Conservation (phyloP, 768 basidiomycete species). For the Podaxis mareebaensis region DNA sequence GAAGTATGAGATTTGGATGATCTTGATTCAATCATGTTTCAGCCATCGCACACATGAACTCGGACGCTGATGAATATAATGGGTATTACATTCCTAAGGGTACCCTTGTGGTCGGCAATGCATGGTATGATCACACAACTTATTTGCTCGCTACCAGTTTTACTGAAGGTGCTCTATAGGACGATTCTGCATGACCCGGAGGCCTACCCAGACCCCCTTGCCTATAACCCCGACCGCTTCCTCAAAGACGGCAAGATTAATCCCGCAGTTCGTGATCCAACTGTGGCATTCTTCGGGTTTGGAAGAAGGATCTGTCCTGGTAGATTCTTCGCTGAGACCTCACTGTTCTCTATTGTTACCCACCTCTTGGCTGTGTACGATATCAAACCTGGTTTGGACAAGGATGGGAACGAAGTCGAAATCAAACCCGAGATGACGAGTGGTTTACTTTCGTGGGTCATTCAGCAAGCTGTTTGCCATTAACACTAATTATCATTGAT, state of each 20-base stretch:
- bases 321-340: constrained; percentile 5
- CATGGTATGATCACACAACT: constrained; percentile 23
- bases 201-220: constrained; percentile 4
- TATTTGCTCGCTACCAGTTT: background rate
- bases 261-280: constrained; percentile 5
- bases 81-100: constrained; percentile 32
- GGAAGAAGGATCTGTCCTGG: constrained; percentile 11
- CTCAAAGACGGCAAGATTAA: constrained; percentile 17
- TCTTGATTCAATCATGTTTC: background rate
- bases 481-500: background rate
- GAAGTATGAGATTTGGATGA: background rate
- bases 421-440: constrained; percentile 6
- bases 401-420: background rate
- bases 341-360: constrained; percentile 1
- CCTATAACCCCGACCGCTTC: constrained; percentile 14
- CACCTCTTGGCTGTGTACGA: constrained; percentile 9
- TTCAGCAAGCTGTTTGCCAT: background rate
- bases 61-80: constrained; percentile 29
- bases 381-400: constrained; percentile 3
- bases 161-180: constrained; percentile 1
- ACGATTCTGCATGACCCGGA: constrained; percentile 16
- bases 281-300: constrained; percentile 7
- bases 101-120: constrained; percentile 30
- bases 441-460: constrained; percentile 10
- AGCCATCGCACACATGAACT: constrained; percentile 22